Conservation (phyloP, 139 green algal genomes). For the Zygnema cylindricum region DNA sequence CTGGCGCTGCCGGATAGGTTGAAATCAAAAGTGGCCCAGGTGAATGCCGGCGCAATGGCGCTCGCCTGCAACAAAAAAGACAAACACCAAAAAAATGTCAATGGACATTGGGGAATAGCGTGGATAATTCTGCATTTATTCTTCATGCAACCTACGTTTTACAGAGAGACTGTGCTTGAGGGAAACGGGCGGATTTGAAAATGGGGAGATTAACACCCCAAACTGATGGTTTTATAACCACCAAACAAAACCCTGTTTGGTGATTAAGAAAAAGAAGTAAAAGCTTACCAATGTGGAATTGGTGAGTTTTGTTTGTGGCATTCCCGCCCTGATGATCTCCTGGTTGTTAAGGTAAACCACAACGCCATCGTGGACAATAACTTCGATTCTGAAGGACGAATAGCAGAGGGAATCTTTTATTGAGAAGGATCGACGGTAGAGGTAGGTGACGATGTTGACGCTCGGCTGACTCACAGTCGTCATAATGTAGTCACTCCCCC, state of each 20-base stretch:
- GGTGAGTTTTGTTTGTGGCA: slow-evolving; percentile 15
- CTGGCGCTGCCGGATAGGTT: background rate
- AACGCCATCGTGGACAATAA: slow-evolving; percentile 18
- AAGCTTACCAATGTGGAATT: slow-evolving; percentile 21
- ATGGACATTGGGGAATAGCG: no score
- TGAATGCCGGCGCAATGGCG: background rate
- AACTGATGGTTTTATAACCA: no score
- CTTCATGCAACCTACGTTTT: no score
- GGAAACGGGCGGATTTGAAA: background rate
- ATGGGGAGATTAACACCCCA: no score
- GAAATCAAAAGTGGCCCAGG: background rate
- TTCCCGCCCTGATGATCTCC: slow-evolving; percentile 19
- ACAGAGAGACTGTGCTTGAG: no score
- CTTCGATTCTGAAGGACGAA: background rate
- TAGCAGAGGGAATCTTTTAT: slow-evolving; percentile 21
- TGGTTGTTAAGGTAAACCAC: slow-evolving; percentile 42
- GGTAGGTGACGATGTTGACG: slow-evolving; percentile 8
- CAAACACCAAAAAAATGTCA: no score
- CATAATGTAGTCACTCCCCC: background rate
- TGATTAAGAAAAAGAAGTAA: background rate
- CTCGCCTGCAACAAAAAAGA: background rate
- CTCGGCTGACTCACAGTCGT: background rate
- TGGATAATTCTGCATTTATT: no score
- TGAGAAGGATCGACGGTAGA: slow-evolving; percentile 30
- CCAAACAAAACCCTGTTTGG: background rate